A percentile compares a stretch with the other conserved stretches of the same genome.
Conservation (phyloP, 2,329 filamentous ascomycete genomes). For the Colletotrichum phormii region DNA sequence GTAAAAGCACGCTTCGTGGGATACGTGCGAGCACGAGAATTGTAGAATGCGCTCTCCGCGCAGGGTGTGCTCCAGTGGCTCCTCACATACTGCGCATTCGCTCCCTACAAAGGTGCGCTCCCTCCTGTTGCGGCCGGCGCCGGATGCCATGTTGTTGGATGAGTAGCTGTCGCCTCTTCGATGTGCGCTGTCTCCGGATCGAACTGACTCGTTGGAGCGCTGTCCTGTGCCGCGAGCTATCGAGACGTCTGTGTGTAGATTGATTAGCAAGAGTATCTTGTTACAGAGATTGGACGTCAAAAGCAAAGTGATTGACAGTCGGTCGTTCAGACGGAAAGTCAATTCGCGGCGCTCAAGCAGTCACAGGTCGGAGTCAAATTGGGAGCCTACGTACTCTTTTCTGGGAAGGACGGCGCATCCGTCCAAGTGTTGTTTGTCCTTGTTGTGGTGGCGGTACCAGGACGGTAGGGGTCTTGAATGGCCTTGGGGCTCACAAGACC, state of each 20-base stretch:
- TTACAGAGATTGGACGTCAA: neutral
- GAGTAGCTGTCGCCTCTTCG: slow-evolving; percentile 48
- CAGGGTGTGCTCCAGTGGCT: slow-evolving; percentile 94
- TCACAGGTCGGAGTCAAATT: neutral
- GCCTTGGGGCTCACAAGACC: slow-evolving; percentile 35
- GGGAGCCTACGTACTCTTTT: slow-evolving; percentile 52
- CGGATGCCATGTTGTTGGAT: slow-evolving; percentile 53
- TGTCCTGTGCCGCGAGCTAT: slow-evolving; percentile 43
- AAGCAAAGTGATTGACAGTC: neutral
- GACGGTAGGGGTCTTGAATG: slow-evolving; percentile 31
- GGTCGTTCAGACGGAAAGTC: neutral
- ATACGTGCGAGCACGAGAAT: slow-evolving; percentile 96
- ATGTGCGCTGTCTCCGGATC: slow-evolving; percentile 48
- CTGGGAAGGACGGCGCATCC: slow-evolving; percentile 49
- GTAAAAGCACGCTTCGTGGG: slow-evolving; percentile 98
- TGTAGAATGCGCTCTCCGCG: slow-evolving; percentile 94
- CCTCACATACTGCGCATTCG: slow-evolving; percentile 96
- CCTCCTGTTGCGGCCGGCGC: slow-evolving; percentile 79
- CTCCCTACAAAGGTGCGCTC: slow-evolving; percentile 96
- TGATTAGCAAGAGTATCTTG: slow-evolving; percentile 21
- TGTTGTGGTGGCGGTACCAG: slow-evolving; percentile 32
- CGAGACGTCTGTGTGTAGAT: slow-evolving; percentile 40
- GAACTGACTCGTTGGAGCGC: slow-evolving; percentile 48
- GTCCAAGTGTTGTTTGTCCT: slow-evolving; percentile 37
- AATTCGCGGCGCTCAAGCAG: neutral